These are phyloP conservation scores for Trichoderma oligosporum DNA, from an alignment of 2,329 filamentous ascomycete species.

Conservation along the genomic window DNA sequence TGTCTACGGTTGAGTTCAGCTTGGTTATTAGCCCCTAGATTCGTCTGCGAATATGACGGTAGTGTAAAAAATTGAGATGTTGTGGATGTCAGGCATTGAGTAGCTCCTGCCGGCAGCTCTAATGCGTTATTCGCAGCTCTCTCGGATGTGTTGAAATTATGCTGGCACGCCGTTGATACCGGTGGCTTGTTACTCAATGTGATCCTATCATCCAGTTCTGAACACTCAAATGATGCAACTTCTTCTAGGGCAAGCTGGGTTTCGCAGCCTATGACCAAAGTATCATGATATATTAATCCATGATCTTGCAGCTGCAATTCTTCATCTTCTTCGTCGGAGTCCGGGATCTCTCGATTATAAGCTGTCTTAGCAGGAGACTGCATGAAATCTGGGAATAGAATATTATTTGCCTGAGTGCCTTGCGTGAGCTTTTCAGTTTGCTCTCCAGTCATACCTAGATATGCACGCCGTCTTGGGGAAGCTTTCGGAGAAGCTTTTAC, in stretches of 20 bases:
- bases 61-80: background rate
- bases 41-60: background rate
- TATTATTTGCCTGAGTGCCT: background rate
- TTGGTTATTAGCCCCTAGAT: background rate
- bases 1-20: slow-evolving; percentile 15
- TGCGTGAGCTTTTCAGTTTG: background rate
- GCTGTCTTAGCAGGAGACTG: background rate
- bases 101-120: background rate
- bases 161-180: background rate
- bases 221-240: slow-evolving; percentile 30
- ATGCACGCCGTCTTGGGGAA: background rate
- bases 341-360: slow-evolving; percentile 41
- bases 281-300: slow-evolving; percentile 20
- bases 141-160: background rate
- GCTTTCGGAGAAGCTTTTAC: background rate
- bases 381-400: background rate
- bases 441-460: background rate
- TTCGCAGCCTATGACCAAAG: slow-evolving; percentile 30
- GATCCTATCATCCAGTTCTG: background rate
- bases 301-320: slow-evolving; percentile 19
- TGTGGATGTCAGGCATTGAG: background rate
- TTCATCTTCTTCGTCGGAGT: slow-evolving; percentile 45
- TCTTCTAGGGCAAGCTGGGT: slow-evolving; percentile 36
- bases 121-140: background rate
- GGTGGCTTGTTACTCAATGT: background rate